phyloP scores from a whole-genome alignment of 305 asterid species.

The Rubia occidens region DNA sequence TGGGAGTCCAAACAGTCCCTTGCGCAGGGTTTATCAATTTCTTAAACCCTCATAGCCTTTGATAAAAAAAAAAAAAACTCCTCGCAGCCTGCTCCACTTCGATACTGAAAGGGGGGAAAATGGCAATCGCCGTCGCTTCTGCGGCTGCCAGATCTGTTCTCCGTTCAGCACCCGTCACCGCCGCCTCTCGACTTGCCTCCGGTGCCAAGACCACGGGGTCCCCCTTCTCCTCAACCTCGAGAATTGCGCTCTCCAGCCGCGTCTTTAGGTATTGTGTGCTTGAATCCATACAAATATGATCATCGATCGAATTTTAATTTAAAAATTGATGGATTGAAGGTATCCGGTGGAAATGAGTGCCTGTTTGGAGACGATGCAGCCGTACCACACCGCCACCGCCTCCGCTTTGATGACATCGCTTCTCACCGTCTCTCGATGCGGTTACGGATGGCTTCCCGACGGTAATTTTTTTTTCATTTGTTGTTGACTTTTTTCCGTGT shows the following conservation, averaged over 20 bases:
- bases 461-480: slow-evolving; percentile 29
- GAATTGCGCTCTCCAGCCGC: slow-evolving; percentile 49
- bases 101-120: slow-evolving; percentile 5
- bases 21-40: too few species aligned
- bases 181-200: slow-evolving; percentile 45
- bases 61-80: neutral
- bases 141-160: slow-evolving; percentile 54
- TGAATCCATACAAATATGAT: neutral
- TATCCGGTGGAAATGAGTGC: slow-evolving; percentile 78
- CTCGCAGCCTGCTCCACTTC: too few species aligned
- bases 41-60: too few species aligned
- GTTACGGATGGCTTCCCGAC: slow-evolving; percentile 78
- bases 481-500: neutral
- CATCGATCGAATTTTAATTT: neutral
- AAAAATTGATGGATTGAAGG: slow-evolving; percentile 29
- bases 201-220: slow-evolving; percentile 53
- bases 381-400: slow-evolving; percentile 79
- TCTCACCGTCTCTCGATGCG: slow-evolving; percentile 69
- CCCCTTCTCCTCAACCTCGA: slow-evolving; percentile 52
- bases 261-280: slow-evolving; percentile 41
- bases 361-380: slow-evolving; percentile 70
- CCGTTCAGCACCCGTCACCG: slow-evolving; percentile 55
- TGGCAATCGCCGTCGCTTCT: slow-evolving; percentile 40
- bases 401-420: slow-evolving; percentile 92
- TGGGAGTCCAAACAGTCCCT: too few species aligned